A percentile compares a stretch with the other conserved stretches of the same genome.
phyloP scores from a whole-genome alignment of 352 stramenopile species.

The Peronospora farinosa region DNA sequence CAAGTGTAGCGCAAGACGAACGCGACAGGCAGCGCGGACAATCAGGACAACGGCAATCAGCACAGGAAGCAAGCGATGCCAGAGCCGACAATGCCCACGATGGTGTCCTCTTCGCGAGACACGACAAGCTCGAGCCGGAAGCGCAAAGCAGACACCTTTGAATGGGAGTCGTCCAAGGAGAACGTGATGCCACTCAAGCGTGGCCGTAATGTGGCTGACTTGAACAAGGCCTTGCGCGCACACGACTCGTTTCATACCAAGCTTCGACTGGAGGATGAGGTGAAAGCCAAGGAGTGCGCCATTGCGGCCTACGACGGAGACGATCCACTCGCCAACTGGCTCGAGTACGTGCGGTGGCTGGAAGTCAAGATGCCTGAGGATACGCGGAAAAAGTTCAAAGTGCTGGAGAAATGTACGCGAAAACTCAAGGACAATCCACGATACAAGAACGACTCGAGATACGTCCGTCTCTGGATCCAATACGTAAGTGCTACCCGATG shows the following conservation, averaged over 20 bases:
- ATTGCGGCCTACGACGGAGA: conserved; percentile 49
- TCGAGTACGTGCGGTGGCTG: conserved; percentile 74
- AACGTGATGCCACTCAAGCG: conserved; percentile 84
- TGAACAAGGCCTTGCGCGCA: conserved; percentile 62
- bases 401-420: conserved; percentile 70
- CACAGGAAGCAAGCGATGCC: neutral
- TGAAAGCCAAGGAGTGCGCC: conserved; percentile 41
- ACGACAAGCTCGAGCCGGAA: conserved; percentile 15
- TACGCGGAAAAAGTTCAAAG: conserved; percentile 68
- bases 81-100: conserved; percentile 12
- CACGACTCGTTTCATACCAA: conserved; percentile 66
- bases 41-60: neutral
- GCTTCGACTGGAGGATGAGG: conserved; percentile 43
- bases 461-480: conserved; percentile 84
- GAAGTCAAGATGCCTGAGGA: conserved; percentile 80
- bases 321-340: conserved; percentile 62
- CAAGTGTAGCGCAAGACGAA: conserved; percentile 28
- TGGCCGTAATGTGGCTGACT: conserved; percentile 67
- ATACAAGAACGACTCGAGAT: conserved; percentile 78
- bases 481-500: conserved; percentile 46
- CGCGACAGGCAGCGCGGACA: conserved; percentile 21
- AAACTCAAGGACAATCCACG: conserved; percentile 47
- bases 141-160: conserved; percentile 47
- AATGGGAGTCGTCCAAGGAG: conserved; percentile 84
- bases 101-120: conserved; percentile 9